phyloP scores from a whole-genome alignment of 179 eudicot species.

The Beta lomatogona region DNA sequence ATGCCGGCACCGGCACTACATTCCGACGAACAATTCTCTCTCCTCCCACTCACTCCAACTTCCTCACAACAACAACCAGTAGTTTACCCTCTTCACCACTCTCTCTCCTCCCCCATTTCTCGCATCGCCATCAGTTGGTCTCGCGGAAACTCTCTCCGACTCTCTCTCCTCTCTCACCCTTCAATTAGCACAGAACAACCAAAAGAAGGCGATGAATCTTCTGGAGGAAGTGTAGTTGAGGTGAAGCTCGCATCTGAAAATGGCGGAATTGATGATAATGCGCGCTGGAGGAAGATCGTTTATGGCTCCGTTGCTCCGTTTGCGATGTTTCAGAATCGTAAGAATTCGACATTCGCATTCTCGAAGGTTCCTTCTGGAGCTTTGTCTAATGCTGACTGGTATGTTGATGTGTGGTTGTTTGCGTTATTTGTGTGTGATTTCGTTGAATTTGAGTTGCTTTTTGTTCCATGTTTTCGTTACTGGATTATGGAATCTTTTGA shows the following conservation, averaged over 20 bases:
- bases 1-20: conserved; percentile 55
- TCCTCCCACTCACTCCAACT: conserved; percentile 23
- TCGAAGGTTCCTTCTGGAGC: conserved; percentile 34
- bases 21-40: conserved; percentile 45
- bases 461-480: background rate
- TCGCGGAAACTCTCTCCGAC: conserved; percentile 84
- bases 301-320: conserved; percentile 84
- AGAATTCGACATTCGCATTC: conserved; percentile 44
- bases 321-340: conserved; percentile 76
- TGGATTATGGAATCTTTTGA: background rate
- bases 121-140: conserved; percentile 82
- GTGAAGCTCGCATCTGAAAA: conserved; percentile 48
- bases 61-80: conserved; percentile 33
- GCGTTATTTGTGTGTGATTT: background rate
- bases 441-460: background rate
- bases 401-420: background rate
- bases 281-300: conserved; percentile 72
- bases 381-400: conserved; percentile 58
- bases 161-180: conserved; percentile 52
- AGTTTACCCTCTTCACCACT: conserved; percentile 64
- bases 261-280: conserved; percentile 54
- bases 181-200: background rate
- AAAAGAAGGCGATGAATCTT: conserved; percentile 11
- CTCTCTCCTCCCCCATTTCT: conserved; percentile 59
- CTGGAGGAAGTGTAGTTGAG: conserved; percentile 69